Base-by-base conservation (phyloP, 2,329 filamentous ascomycete genomes). In the Monosporascus sp. region DNA sequence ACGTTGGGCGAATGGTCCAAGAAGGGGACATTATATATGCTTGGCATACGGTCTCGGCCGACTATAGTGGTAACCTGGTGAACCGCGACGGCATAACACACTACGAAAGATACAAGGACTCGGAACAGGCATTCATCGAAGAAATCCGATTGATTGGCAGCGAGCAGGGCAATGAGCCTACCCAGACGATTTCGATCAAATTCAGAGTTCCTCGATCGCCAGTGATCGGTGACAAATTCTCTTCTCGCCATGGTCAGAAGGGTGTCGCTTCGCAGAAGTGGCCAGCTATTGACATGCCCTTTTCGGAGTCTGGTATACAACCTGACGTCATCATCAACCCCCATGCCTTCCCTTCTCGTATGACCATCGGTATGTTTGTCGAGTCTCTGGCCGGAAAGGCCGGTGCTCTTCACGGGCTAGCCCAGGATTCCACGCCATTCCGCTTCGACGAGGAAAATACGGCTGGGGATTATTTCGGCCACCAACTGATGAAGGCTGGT, bases 311-410 rank as follows among this genome's bases (percentile, higher is more conserved):
- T 6, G 94, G 94, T 51, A 97, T 99, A 56, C 92, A 97, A 67
- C 94, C 94, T 9, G 94, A 99, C 72, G 81, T 96, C 65, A 99
- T 99, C 73, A 99, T 99, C 79, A 99, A 99, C 76, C 94, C 94
- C 41, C 94, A 99, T 80, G 94, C 94, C 67, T 99, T 99, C 81
- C 94, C 94, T 7, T 97, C 93, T 46, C 92, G 94, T 73, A 99
- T 99, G 94, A 99, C 94, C 20, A 99, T 99, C 68, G 94, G 94
- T 68, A 97, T 97, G 90, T 97, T 99, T 73, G 85, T 99, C 67
- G 94, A 99, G 76, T 97, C 92, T 5, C 81, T 99, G 50, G 94
- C 94, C 9, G 94, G 94, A 56, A 99, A 99, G 76, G 85, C 93
- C 9, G 94, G 94, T 47, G 90, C 93, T 16, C 82, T 99, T 37